These are phyloP conservation scores for Malassezia furfur DNA, from an alignment of 1,284 basidiomycete genomes.

Conservation along the genomic window DNA sequence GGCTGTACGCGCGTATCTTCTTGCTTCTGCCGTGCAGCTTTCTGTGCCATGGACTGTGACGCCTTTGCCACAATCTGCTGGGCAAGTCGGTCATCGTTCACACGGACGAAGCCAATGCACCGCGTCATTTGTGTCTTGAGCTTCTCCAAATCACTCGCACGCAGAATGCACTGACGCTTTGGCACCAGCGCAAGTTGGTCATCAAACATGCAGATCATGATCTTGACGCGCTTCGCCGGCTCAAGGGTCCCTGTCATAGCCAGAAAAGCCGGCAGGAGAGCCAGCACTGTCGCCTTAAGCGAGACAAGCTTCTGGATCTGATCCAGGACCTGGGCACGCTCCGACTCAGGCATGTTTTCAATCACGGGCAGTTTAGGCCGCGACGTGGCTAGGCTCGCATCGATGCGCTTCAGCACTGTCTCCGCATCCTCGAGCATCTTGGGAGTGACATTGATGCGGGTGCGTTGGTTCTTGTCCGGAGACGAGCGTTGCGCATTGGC, in stretches of 20 bases:
- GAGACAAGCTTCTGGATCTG: slow-evolving; percentile 35
- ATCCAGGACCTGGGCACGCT: slow-evolving; percentile 31
- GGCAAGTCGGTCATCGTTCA: slow-evolving; percentile 36
- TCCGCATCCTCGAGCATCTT: slow-evolving; percentile 38
- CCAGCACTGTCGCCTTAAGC: slow-evolving; percentile 35
- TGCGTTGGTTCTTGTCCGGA: not conserved
- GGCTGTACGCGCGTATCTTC: not conserved
- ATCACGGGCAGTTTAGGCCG: slow-evolving; percentile 33
- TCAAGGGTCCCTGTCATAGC: slow-evolving; percentile 42
- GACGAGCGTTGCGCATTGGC: not conserved
- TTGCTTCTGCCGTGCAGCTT: not conserved
- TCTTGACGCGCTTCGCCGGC: slow-evolving; percentile 41
- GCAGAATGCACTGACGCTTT: slow-evolving; percentile 35
- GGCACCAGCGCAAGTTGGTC: slow-evolving; percentile 38
- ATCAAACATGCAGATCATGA: slow-evolving; percentile 45
- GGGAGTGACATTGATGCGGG: slow-evolving; percentile 18
- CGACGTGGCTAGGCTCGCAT: not conserved
- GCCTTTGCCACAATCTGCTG: slow-evolving; percentile 25
- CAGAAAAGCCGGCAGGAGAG: slow-evolving; percentile 40
- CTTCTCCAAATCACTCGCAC: slow-evolving; percentile 38
- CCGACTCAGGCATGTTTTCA: slow-evolving; percentile 32
- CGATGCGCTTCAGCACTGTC: slow-evolving; percentile 11
- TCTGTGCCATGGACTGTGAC: not conserved
- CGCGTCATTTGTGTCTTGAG: slow-evolving; percentile 45
- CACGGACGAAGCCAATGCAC: slow-evolving; percentile 43